Evolutionary conservation across 2,329 filamentous ascomycete species (phyloP).

Genomic region (Penicillium sp.): DNA sequence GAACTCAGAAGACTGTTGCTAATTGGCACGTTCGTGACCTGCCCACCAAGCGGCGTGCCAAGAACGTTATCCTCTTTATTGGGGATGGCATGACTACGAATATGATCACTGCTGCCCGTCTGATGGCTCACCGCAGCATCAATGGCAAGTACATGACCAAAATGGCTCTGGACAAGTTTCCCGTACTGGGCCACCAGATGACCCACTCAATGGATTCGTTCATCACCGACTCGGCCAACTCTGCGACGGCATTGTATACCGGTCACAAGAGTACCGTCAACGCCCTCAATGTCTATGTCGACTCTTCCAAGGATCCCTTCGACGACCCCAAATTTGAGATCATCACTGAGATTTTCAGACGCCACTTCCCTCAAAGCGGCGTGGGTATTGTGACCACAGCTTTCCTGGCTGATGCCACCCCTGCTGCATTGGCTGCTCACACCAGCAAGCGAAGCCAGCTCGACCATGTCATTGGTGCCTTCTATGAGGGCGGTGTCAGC

Average conservation of each 20-base stretch:
- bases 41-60: constrained; percentile 67
- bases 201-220: constrained; percentile 81
- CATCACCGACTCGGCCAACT: constrained; percentile 86
- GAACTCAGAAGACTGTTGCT: constrained; percentile 67
- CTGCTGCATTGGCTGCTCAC: constrained; percentile 71
- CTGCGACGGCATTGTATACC: constrained; percentile 74
- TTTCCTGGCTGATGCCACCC: constrained; percentile 71
- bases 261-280: constrained; percentile 85
- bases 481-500: constrained; percentile 65
- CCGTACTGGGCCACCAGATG: constrained; percentile 84
- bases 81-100: constrained; percentile 62
- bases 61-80: constrained; percentile 84
- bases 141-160: constrained; percentile 79
- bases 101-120: constrained; percentile 63
- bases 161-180: constrained; percentile 78
- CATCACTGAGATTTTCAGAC: constrained; percentile 68
- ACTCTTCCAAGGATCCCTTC: constrained; percentile 69
- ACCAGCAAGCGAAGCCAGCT: constrained; percentile 68
- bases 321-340: constrained; percentile 87
- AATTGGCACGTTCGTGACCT: constrained; percentile 75
- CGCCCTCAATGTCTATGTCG: constrained; percentile 75
- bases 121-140: constrained; percentile 77
- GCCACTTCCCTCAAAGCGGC: constrained; percentile 60
- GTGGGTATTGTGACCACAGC: constrained; percentile 74
- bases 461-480: constrained; percentile 71